Percentiles rank a stretch among this genome's conserved stretches.
Evolutionary conservation across 495 filamentous ascomycete species (phyloP).

Genomic region (Halenospora varia): DNA sequence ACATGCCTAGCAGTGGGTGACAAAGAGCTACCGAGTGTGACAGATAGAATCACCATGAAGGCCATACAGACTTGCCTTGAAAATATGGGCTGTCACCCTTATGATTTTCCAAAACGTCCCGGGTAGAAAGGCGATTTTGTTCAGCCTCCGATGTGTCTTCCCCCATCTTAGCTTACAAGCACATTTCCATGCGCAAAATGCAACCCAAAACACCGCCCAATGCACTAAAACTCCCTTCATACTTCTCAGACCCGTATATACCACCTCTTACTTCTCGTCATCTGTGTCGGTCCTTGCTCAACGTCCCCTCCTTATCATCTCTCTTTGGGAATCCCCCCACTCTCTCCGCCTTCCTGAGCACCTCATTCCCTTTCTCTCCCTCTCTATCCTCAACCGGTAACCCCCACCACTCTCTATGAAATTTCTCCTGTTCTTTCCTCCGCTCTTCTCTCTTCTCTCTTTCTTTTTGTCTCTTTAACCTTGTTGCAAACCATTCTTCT

Average conservation of each 20-base stretch:
- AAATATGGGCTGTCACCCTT: too few species aligned
- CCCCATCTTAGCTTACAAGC: too few species aligned
- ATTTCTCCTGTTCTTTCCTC: slow-evolving; percentile 51
- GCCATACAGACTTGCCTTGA: too few species aligned
- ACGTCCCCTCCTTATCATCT: slow-evolving; percentile 17
- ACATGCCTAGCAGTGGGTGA: too few species aligned
- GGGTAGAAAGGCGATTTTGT: too few species aligned
- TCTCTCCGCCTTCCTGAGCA: slow-evolving; percentile 23
- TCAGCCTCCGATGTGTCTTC: too few species aligned
- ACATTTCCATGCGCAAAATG: neutral
- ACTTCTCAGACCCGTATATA: neutral
- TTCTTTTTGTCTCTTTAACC: slow-evolving; percentile 60
- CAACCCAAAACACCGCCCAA: too few species aligned
- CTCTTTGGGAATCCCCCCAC: slow-evolving; percentile 27
- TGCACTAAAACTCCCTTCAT: neutral
- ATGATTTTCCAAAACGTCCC: too few species aligned
- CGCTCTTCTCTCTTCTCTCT: slow-evolving; percentile 55
- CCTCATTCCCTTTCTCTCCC: slow-evolving; percentile 32
- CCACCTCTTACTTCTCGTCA: too few species aligned
- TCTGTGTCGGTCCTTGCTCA: slow-evolving; percentile 27
- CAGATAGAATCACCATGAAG: too few species aligned
- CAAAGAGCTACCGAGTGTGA: too few species aligned
- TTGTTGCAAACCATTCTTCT: slow-evolving; percentile 85
- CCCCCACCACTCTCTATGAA: slow-evolving; percentile 58
- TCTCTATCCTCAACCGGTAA: slow-evolving; percentile 42